phyloP scores from a whole-genome alignment of 305 asterid genomes.

The Plantago coronopus region DNA sequence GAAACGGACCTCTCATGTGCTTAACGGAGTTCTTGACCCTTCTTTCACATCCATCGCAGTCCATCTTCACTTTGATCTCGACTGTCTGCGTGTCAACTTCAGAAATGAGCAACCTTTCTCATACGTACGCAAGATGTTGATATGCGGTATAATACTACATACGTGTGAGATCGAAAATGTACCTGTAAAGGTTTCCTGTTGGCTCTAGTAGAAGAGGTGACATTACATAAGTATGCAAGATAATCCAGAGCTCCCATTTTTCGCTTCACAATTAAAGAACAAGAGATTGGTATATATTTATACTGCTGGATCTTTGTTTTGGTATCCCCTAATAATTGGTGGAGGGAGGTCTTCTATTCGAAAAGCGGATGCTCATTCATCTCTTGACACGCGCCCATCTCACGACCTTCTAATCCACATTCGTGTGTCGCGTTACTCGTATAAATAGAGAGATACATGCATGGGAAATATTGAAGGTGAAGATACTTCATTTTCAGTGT shows the following conservation, averaged over 20 bases:
- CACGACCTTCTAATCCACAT: background rate
- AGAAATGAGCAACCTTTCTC: background rate
- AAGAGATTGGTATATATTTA: constrained; percentile 25
- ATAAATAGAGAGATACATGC: background rate
- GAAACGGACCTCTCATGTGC: constrained; percentile 50
- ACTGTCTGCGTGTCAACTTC: constrained; percentile 47
- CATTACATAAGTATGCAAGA: constrained; percentile 58
- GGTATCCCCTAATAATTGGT: background rate
- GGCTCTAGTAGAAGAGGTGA: constrained; percentile 39
- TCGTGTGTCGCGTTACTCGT: background rate
- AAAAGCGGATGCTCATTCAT: background rate
- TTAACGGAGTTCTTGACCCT: constrained; percentile 69
- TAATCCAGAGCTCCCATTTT: constrained; percentile 79
- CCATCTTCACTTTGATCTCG: constrained; percentile 91
- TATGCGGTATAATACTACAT: constrained; percentile 4
- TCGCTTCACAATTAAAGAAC: constrained; percentile 16
- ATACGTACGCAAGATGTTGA: background rate
- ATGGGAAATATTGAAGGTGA: background rate
- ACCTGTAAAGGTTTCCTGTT: constrained; percentile 83
- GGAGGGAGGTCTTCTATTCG: background rate
- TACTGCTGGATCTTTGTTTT: constrained; percentile 10
- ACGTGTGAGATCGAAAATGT: constrained; percentile 9
- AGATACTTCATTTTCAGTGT: background rate
- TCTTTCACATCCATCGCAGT: constrained; percentile 95
- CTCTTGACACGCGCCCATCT: background rate